Conservation (phyloP, 805 yeast species). For the Saccharomycopsis sp. region DNA sequence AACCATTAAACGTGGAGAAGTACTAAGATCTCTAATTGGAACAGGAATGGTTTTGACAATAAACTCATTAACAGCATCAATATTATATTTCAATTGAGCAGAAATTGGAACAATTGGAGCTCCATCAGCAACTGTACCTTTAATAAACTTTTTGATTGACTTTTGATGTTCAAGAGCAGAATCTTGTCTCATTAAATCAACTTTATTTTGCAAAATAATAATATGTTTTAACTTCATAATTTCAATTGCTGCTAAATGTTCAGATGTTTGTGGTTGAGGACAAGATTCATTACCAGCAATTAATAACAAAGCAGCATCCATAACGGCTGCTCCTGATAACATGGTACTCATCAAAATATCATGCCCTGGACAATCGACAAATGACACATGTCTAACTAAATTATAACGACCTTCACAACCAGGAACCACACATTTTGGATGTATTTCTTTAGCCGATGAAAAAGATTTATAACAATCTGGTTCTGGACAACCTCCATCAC, state of each 20-base stretch:
- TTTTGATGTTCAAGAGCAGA: slow-evolving; percentile 92
- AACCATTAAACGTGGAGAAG: slow-evolving; percentile 90
- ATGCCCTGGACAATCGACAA: slow-evolving; percentile 99
- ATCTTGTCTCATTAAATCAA: slow-evolving; percentile 96
- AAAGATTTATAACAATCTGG: slow-evolving; percentile 94
- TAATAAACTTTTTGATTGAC: slow-evolving; percentile 81
- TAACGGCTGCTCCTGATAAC: slow-evolving; percentile 99
- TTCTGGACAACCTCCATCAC: slow-evolving; percentile 86
- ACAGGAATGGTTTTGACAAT: slow-evolving; percentile 93
- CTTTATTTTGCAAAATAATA: slow-evolving; percentile 93
- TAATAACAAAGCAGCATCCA: slow-evolving; percentile 96
- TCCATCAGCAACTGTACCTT: slow-evolving; percentile 98
- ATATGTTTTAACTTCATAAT: slow-evolving; percentile 98
- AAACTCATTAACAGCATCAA: slow-evolving; percentile 96
- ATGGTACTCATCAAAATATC: slow-evolving; percentile 99
- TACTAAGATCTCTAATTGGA: slow-evolving; percentile 89
- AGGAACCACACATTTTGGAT: slow-evolving; percentile 81
- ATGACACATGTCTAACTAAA: slow-evolving; percentile 91
- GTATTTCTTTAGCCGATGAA: slow-evolving; percentile 88
- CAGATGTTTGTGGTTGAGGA: slow-evolving; percentile 99
- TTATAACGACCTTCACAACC: slow-evolving; percentile 86
- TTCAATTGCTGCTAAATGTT: slow-evolving; percentile 98
- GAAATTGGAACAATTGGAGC: slow-evolving; percentile 99
- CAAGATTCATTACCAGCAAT: slow-evolving; percentile 98
- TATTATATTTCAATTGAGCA: slow-evolving; percentile 96